Percentiles rank a stretch among this genome's conserved stretches.
Evolutionary conservation across 345 rosid genomes (phyloP).

Genomic region (Theobroma cacao): DNA sequence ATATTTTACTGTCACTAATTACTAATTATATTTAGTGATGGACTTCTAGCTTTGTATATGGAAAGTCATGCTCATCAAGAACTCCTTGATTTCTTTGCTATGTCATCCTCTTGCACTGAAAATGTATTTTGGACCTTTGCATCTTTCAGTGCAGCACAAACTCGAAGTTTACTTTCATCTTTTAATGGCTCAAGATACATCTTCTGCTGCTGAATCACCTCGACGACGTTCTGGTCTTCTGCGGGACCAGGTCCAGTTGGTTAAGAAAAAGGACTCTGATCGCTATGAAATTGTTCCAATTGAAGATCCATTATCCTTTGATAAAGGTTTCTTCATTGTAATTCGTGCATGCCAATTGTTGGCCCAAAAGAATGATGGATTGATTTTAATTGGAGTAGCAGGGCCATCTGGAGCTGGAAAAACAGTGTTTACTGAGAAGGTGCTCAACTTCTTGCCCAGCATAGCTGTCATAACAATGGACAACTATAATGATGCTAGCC

Average conservation of each 20-base stretch:
- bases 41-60: neutral
- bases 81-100: neutral
- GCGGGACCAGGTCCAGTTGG: constrained; percentile 80
- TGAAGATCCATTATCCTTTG: constrained; percentile 73
- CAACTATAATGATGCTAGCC: constrained; percentile 83
- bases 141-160: constrained; percentile 6
- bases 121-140: neutral
- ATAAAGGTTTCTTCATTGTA: constrained; percentile 86
- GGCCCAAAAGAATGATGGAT: constrained; percentile 90
- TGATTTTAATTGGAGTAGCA: constrained; percentile 88
- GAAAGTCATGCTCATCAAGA: neutral
- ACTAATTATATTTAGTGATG: neutral
- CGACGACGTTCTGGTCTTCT: constrained; percentile 77
- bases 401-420: constrained; percentile 99
- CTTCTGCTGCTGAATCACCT: constrained; percentile 61
- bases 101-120: neutral
- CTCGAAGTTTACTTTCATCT: neutral
- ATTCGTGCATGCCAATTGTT: constrained; percentile 91
- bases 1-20: neutral
- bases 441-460: constrained; percentile 90
- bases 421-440: constrained; percentile 90
- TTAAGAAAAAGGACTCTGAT: constrained; percentile 69
- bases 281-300: constrained; percentile 84
- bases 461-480: constrained; percentile 93
- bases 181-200: constrained; percentile 60